Percentiles rank a stretch among this genome's conserved stretches.
Conservation (phyloP, 441 rosid genomes). For the Eutrema salsugineum region DNA sequence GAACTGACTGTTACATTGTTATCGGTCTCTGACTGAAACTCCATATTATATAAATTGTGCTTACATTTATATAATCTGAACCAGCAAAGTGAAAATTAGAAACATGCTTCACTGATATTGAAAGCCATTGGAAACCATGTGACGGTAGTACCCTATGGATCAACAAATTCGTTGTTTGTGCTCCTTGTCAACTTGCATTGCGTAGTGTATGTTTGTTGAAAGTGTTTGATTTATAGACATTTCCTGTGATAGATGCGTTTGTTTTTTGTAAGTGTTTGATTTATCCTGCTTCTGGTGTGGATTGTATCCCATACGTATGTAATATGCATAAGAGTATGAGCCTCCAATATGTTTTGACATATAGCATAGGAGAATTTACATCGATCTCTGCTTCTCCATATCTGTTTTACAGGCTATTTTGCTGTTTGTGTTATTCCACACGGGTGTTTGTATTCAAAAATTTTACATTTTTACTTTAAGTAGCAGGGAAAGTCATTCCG, state of each 20-base stretch:
- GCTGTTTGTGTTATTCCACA: background rate
- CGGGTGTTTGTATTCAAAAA: background rate
- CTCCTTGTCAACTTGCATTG: background rate
- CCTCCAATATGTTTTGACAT: background rate
- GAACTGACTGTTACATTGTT: background rate
- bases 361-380: background rate
- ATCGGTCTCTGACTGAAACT: background rate
- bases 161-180: background rate
- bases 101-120: background rate
- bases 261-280: background rate
- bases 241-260: background rate
- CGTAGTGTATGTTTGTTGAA: background rate
- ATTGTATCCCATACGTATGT: background rate
- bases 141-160: background rate
- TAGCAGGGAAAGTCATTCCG: conserved; percentile 2
- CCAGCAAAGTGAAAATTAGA: background rate
- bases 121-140: background rate
- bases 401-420: background rate
- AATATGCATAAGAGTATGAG: background rate
- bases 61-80: background rate
- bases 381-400: background rate
- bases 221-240: background rate
- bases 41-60: background rate
- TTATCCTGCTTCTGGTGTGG: background rate
- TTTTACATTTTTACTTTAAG: background rate